Percentiles rank a stretch among this genome's conserved stretches.
phyloP scores from a whole-genome alignment of 345 rosid genomes.

The Salix viminalis region DNA sequence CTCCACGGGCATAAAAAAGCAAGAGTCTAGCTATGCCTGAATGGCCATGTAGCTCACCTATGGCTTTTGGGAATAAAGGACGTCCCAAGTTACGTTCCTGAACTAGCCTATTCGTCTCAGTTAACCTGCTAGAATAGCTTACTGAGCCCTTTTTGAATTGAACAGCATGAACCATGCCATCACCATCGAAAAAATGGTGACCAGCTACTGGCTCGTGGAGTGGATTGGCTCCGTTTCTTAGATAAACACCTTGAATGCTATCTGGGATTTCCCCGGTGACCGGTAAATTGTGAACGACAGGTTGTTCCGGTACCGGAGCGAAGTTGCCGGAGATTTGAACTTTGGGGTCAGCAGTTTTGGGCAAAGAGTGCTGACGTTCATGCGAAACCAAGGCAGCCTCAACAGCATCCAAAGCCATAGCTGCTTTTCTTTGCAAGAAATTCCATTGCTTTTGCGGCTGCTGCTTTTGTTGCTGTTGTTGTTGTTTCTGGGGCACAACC shows the following conservation, averaged over 20 bases:
- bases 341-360: conserved; percentile 65
- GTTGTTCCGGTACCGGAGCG: conserved; percentile 71
- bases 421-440: conserved; percentile 50
- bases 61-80: conserved; percentile 78
- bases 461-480: neutral
- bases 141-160: conserved; percentile 48
- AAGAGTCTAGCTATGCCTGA: conserved; percentile 74
- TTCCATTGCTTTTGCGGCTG: conserved; percentile 36
- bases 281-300: conserved; percentile 48
- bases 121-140: conserved; percentile 77
- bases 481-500: neutral
- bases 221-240: conserved; percentile 85
- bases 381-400: conserved; percentile 53
- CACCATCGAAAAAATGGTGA: conserved; percentile 88
- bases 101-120: conserved; percentile 64
- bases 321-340: conserved; percentile 79
- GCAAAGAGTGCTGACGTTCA: conserved; percentile 58
- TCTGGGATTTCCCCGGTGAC: conserved; percentile 61
- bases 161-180: conserved; percentile 90
- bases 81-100: conserved; percentile 65
- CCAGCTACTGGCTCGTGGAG: conserved; percentile 79
- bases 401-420: conserved; percentile 50
- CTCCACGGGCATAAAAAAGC: conserved; percentile 67
- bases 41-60: conserved; percentile 91
- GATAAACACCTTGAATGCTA: conserved; percentile 62